A percentile compares a stretch with the other conserved stretches of the same genome.
Evolutionary conservation across 371 early-diverging fungal genomes (phyloP).

Genomic region (Mortierella sp.): DNA sequence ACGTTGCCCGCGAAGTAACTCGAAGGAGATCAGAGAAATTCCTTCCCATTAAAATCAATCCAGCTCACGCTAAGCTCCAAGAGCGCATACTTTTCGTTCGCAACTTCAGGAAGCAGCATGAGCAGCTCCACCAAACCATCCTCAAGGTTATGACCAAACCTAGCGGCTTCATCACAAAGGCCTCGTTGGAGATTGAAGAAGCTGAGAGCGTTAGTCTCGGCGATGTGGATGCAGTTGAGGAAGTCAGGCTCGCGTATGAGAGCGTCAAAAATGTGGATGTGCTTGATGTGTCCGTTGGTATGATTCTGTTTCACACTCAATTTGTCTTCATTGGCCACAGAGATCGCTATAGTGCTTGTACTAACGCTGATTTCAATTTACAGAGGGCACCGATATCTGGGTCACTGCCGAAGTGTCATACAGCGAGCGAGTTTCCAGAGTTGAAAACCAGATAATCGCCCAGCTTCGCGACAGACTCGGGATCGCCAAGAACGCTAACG

Average conservation of each 20-base stretch:
- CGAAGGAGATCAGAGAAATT: conserved; percentile 95
- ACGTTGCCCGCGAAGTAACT: conserved; percentile 95
- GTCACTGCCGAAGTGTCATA: conserved; percentile 91
- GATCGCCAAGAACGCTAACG: conserved; percentile 95
- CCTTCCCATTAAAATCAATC: conserved; percentile 93
- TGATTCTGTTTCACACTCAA: background rate
- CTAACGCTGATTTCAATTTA: background rate
- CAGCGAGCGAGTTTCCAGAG: conserved; percentile 94
- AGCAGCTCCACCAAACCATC: conserved; percentile 95
- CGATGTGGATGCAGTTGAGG: conserved; percentile 88
- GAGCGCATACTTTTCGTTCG: conserved; percentile 93
- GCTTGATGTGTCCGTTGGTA: conserved; percentile 89
- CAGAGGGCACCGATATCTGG: conserved; percentile 96
- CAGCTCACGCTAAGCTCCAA: conserved; percentile 93
- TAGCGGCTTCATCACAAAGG: conserved; percentile 66
- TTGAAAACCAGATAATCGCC: conserved; percentile 98
- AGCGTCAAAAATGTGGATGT: conserved; percentile 94
- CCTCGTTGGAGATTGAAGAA: conserved; percentile 66
- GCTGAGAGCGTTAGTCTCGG: conserved; percentile 71
- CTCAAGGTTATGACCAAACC: conserved; percentile 90
- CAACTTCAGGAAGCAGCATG: conserved; percentile 95
- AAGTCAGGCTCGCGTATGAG: conserved; percentile 94
- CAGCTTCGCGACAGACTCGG: conserved; percentile 94
- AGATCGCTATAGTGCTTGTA: too few relatives aligned
- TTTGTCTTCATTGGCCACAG: background rate